Conservation (phyloP, 2,329 filamentous ascomycete genomes). For the Claviceps sp. region DNA sequence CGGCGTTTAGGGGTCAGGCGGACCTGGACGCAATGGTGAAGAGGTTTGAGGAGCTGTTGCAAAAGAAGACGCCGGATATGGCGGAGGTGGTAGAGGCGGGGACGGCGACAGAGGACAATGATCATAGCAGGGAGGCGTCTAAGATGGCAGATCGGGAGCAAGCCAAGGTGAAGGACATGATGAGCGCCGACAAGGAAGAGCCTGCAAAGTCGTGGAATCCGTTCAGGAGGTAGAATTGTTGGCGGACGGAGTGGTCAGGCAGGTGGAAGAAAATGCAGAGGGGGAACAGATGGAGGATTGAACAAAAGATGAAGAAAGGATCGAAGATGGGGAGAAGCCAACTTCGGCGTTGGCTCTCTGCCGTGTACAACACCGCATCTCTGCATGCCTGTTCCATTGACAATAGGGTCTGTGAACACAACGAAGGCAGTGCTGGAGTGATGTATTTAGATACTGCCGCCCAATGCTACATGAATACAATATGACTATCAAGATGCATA, state of each 20-base stretch:
- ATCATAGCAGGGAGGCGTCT: constrained; percentile 10
- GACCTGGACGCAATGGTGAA: constrained; percentile 54
- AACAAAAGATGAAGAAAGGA: background rate
- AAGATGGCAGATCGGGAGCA: constrained; percentile 15
- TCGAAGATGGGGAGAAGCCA: background rate
- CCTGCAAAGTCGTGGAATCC: constrained; percentile 8
- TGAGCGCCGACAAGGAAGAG: constrained; percentile 17
- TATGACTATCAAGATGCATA: background rate
- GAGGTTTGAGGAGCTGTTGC: constrained; percentile 20
- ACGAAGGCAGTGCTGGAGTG: background rate
- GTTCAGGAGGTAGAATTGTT: background rate
- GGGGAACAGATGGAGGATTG: background rate
- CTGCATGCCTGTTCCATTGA: background rate
- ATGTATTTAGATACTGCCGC: background rate
- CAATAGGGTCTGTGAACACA: background rate
- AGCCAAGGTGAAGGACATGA: constrained; percentile 20
- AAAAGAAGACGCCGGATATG: background rate
- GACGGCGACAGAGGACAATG: constrained; percentile 7
- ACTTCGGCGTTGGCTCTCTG: background rate
- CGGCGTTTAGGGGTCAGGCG: constrained; percentile 56
- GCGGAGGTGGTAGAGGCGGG: background rate
- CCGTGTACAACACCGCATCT: background rate
- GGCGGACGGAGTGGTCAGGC: background rate
- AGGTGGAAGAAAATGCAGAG: background rate
- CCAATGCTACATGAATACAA: background rate